A percentile compares a stretch with the other conserved stretches of the same genome.
phyloP scores from a whole-genome alignment of 2,329 filamentous ascomycete species.

The Hypoxylon sp. region DNA sequence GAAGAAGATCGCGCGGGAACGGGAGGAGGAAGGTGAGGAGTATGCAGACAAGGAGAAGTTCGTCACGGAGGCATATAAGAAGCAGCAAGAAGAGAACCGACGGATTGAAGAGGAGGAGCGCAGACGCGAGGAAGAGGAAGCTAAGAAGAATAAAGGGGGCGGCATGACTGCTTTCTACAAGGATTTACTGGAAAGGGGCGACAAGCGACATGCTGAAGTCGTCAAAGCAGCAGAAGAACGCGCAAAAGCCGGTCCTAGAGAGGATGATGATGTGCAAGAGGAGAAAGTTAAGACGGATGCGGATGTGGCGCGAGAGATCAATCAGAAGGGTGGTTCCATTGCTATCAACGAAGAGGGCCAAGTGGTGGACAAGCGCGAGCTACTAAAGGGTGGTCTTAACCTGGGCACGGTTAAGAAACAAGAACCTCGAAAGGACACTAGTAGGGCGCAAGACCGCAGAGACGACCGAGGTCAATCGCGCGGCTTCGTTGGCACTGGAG shows the following conservation, averaged over 20 bases:
- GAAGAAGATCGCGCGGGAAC: constrained; percentile 82
- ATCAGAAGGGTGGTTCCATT: constrained; percentile 72
- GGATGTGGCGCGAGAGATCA: constrained; percentile 77
- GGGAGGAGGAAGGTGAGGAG: constrained; percentile 84
- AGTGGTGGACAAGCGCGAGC: constrained; percentile 86
- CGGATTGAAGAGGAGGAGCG: constrained; percentile 80
- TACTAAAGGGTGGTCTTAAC: constrained; percentile 83
- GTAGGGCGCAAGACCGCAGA: constrained; percentile 50
- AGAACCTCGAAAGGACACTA: constrained; percentile 56
- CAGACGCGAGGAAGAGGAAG: constrained; percentile 73
- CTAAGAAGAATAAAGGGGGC: constrained; percentile 73
- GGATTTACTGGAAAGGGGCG: constrained; percentile 78
- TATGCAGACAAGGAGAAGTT: constrained; percentile 89
- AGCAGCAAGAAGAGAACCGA: constrained; percentile 82
- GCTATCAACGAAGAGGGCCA: constrained; percentile 86
- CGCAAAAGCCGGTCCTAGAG: constrained; percentile 59
- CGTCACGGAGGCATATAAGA: constrained; percentile 86
- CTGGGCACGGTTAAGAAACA: constrained; percentile 74
- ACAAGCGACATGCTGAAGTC: constrained; percentile 77
- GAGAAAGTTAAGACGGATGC: constrained; percentile 69
- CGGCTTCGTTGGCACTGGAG: constrained; percentile 62
- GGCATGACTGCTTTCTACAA: constrained; percentile 86
- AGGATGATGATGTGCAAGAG: constrained; percentile 55
- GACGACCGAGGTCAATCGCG: constrained; percentile 52
- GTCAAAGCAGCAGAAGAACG: constrained; percentile 75